phyloP scores from a whole-genome alignment of 306 rosid genomes.

The Erythrophleum fordii region DNA sequence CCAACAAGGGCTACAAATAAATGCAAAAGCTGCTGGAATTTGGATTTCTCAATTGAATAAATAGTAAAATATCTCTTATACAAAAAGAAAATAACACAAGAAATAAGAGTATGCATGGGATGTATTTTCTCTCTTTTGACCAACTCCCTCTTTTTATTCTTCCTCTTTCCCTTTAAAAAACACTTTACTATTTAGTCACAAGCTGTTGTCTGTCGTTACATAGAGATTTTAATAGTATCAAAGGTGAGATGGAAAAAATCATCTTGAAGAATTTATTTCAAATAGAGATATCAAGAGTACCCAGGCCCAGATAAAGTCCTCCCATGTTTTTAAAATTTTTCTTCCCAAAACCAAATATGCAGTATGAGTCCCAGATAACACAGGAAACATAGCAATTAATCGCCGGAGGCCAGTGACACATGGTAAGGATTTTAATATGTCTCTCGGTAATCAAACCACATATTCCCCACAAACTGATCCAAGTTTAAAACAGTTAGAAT shows the following conservation, averaged over 20 bases:
- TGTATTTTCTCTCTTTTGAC: too few species aligned
- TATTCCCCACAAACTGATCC: neutral
- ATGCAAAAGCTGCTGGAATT: neutral
- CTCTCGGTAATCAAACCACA: neutral
- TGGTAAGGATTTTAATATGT: neutral
- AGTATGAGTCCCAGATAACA: neutral
- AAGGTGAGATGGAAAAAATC: neutral
- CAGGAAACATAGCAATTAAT: neutral
- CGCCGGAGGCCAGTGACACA: neutral
- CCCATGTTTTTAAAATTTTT: neutral
- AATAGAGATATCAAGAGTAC: neutral
- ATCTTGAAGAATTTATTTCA: neutral
- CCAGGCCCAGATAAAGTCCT: neutral
- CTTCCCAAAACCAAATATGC: slow-evolving; percentile 7
- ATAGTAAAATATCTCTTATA: too few species aligned
- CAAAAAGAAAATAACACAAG: too few species aligned
- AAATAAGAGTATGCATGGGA: too few species aligned
- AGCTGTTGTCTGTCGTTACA: neutral
- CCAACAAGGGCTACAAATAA: neutral
- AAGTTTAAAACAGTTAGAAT: neutral
- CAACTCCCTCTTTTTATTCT: too few species aligned
- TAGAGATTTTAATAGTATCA: neutral
- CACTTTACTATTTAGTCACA: too few species aligned
- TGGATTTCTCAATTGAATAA: too few species aligned
- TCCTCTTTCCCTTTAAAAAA: too few species aligned